Evolutionary conservation across 371 early-diverging fungal species (phyloP).

Genomic region (Mortierella sp.): DNA sequence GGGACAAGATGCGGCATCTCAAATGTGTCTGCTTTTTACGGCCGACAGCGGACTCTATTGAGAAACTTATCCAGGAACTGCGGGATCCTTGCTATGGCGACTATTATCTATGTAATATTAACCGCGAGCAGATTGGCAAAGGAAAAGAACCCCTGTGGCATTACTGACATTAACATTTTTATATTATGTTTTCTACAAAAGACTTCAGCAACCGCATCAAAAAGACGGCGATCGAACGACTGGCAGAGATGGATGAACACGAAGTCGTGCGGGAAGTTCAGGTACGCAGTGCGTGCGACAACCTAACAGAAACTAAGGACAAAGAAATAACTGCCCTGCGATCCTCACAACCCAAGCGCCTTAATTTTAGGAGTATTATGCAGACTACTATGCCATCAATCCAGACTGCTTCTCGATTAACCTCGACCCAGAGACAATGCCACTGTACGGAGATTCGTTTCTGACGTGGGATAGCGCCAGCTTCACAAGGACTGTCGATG

Average conservation of each 20-base stretch:
- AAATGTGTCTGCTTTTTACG: slow-evolving; percentile 94
- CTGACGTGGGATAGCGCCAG: slow-evolving; percentile 81
- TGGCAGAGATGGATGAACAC: slow-evolving; percentile 95
- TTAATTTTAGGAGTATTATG: slow-evolving; percentile 96
- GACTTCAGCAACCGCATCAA: slow-evolving; percentile 92
- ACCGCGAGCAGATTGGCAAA: slow-evolving; percentile 11
- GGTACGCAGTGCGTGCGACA: slow-evolving; percentile 60
- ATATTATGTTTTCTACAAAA: slow-evolving; percentile 17
- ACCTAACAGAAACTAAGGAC: too few species aligned
- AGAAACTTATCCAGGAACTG: slow-evolving; percentile 88
- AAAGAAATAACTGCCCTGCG: too few species aligned
- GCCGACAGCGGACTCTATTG: slow-evolving; percentile 86
- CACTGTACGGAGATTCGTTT: slow-evolving; percentile 77
- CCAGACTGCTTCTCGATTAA: slow-evolving; percentile 86
- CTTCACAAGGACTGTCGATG: slow-evolving; percentile 81
- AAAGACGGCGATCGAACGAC: slow-evolving; percentile 88
- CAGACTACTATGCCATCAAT: slow-evolving; percentile 91
- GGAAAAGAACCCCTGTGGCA: neutral
- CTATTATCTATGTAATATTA: slow-evolving; percentile 86
- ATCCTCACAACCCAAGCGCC: too few species aligned
- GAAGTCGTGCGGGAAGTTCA: slow-evolving; percentile 95
- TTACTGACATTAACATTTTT: neutral
- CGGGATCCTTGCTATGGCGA: slow-evolving; percentile 92
- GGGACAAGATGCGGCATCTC: slow-evolving; percentile 93
- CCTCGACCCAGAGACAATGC: slow-evolving; percentile 65